A percentile compares a stretch with the other conserved stretches of the same genome.
Evolutionary conservation across 1,139 yeast genomes (phyloP).

Genomic region (Geotrichum aggregatum): DNA sequence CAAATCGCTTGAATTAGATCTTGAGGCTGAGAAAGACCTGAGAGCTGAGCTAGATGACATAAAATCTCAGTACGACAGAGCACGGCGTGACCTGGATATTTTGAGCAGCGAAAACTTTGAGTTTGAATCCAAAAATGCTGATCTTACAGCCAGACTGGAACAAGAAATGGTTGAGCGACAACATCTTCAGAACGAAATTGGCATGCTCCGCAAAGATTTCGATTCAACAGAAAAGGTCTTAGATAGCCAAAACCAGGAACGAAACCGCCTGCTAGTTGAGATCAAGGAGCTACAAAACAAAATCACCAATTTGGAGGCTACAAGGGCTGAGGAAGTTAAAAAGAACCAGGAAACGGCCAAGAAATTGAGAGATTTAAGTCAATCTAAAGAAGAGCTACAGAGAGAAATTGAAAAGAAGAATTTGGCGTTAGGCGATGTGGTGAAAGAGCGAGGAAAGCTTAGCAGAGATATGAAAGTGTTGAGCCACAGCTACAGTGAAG

Average conservation of each 20-base stretch:
- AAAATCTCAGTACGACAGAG: background rate
- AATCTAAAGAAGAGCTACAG: background rate
- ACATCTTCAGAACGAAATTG: background rate
- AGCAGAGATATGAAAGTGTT: slow-evolving; percentile 7
- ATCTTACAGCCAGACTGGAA: background rate
- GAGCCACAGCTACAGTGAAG: slow-evolving; percentile 7
- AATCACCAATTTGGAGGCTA: background rate
- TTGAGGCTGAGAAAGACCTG: slow-evolving; percentile 9
- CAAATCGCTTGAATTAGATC: slow-evolving; percentile 9
- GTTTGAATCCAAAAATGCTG: slow-evolving; percentile 8
- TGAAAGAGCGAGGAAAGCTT: slow-evolving; percentile 4
- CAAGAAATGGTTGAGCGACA: background rate
- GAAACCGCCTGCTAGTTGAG: background rate
- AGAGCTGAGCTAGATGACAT: slow-evolving; percentile 8
- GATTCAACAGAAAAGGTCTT: slow-evolving; percentile 4
- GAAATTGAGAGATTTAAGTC: background rate
- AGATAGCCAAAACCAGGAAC: slow-evolving; percentile 4
- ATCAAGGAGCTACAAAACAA: background rate
- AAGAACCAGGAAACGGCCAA: background rate
- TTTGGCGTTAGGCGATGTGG: slow-evolving; percentile 4
- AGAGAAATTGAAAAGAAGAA: slow-evolving; percentile 5
- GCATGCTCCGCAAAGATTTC: slow-evolving; percentile 2
- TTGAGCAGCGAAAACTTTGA: background rate
- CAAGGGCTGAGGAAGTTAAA: background rate
- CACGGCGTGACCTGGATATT: background rate